A percentile compares a stretch with the other conserved stretches of the same genome.
phyloP scores from a whole-genome alignment of 176 grass and related monocot species.

The Chloris gayana region DNA sequence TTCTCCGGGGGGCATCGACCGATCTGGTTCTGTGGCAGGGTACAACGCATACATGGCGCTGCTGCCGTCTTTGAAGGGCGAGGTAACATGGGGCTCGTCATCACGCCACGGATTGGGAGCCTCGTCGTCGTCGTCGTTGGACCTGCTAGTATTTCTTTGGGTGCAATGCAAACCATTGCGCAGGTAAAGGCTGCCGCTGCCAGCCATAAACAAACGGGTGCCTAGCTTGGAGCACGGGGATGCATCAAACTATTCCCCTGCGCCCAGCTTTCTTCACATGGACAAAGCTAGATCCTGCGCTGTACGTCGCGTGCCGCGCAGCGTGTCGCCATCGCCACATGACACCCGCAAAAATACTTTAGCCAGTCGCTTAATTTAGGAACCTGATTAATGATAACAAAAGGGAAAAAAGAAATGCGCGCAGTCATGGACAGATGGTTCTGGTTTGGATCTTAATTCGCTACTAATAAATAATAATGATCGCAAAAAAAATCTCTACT shows the following conservation, averaged over 20 bases:
- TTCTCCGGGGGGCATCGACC: slow-evolving; percentile 26
- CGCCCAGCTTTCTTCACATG: slow-evolving; percentile 46
- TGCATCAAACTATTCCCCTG: not conserved
- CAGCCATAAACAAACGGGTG: not conserved
- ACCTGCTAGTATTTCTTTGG: slow-evolving; percentile 30
- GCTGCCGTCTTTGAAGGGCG: slow-evolving; percentile 31
- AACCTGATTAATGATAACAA: not conserved
- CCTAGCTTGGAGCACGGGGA: slow-evolving; percentile 15
- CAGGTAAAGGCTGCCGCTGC: not conserved
- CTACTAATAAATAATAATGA: too few species aligned
- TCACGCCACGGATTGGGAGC: not conserved
- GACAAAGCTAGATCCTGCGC: slow-evolving; percentile 28
- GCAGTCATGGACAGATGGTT: not conserved
- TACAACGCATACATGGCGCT: slow-evolving; percentile 21
- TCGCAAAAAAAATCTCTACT: too few species aligned
- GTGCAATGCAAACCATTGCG: slow-evolving; percentile 40
- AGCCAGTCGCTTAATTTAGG: not conserved
- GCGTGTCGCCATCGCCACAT: slow-evolving; percentile 16
- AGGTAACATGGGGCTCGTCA: slow-evolving; percentile 38
- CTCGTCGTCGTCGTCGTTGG: not conserved
- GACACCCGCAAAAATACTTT: slow-evolving; percentile 9
- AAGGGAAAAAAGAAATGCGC: not conserved
- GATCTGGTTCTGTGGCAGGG: slow-evolving; percentile 24
- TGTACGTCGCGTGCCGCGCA: slow-evolving; percentile 38
- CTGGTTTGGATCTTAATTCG: not conserved